Base-by-base conservation (phyloP, 129 eudicot species). In the Helianthus tuberosus region DNA sequence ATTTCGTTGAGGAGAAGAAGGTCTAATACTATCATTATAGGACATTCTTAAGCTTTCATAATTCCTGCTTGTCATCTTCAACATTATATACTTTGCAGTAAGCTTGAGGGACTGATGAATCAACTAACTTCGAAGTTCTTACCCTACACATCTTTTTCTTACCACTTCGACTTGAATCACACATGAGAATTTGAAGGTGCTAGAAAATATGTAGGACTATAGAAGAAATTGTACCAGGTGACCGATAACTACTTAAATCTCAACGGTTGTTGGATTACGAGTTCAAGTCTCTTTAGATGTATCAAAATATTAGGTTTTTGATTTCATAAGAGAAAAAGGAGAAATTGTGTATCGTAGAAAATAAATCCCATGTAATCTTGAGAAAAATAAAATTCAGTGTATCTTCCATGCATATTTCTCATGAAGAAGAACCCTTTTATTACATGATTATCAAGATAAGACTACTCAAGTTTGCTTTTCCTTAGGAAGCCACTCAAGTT, bases 391-490 rank as follows among this genome's bases (percentile, higher is more conserved):
- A 71, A 71, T 54, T 7, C 66, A n/a, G 41, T 43, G 61, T 64
- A 69, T 64, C 8, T 55, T 8, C 58, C 80, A 74, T 80, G 84
- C 66, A 71, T 84, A 71, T 84, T 29, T 71, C 51, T 75, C 62
- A 68, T 53, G 72, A 72, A 55, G 65, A 75, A 20, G 39, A 54
- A 77, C 13, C 54, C 80, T 57, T 66, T 60, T 59, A 71, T 60
- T 76, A 76, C 77, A 67, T 83, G 81, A 82, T 76, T 52, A 77
- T 79, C 75, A 74, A 77, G 87, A 86, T 80, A 82, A 75, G 81
- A 79, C 75, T 85, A 88, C 93, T 85, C 88, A 64, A 85, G 89
- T 80, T 66, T 75, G 84, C 83, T 85, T 84, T 82, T 75, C 73
- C 84, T 77, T 32, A 55, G 88, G 83, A 78, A 71, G 79, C 84